Percentiles rank a stretch among this genome's conserved stretches.
Conservation (phyloP, 495 filamentous ascomycete species). For the Cetradonia linearis region DNA sequence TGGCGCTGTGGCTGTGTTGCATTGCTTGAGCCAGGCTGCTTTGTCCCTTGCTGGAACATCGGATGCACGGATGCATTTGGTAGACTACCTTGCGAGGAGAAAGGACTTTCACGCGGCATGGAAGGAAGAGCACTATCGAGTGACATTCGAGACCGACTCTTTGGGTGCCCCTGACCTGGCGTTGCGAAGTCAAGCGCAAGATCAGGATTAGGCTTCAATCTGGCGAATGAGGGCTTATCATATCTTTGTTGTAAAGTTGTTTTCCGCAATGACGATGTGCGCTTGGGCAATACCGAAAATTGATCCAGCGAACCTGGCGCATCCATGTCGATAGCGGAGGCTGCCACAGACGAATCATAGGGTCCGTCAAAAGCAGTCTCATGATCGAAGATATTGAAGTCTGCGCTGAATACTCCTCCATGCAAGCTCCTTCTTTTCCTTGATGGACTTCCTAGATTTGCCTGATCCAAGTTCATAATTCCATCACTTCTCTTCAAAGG, state of each 20-base stretch:
- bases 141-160: conserved; percentile 57
- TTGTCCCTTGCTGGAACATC: conserved; percentile 27
- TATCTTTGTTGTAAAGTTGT: conserved; percentile 80
- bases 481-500: conserved; percentile 89
- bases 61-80: conserved; percentile 47
- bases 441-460: conserved; percentile 67
- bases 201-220: conserved; percentile 35
- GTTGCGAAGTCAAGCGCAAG: conserved; percentile 37
- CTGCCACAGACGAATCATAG: conserved; percentile 19
- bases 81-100: conserved; percentile 42
- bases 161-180: conserved; percentile 36
- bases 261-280: conserved; percentile 65
- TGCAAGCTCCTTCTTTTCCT: conserved; percentile 81
- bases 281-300: conserved; percentile 37
- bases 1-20: conserved; percentile 50
- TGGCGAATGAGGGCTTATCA: conserved; percentile 49
- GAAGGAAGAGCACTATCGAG: conserved; percentile 59
- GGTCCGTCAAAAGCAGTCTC: conserved; percentile 29
- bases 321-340: conserved; percentile 27
- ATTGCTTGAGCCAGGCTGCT: conserved; percentile 25
- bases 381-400: conserved; percentile 66
- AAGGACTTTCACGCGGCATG: conserved; percentile 52
- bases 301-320: conserved; percentile 17
- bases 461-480: conserved; percentile 74
- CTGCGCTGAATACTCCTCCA: conserved; percentile 45